A percentile compares a stretch with the other conserved stretches of the same genome.
Evolutionary conservation across 2,329 filamentous ascomycete genomes (phyloP).

Genomic region (Teratosphaeriaceae sp.): DNA sequence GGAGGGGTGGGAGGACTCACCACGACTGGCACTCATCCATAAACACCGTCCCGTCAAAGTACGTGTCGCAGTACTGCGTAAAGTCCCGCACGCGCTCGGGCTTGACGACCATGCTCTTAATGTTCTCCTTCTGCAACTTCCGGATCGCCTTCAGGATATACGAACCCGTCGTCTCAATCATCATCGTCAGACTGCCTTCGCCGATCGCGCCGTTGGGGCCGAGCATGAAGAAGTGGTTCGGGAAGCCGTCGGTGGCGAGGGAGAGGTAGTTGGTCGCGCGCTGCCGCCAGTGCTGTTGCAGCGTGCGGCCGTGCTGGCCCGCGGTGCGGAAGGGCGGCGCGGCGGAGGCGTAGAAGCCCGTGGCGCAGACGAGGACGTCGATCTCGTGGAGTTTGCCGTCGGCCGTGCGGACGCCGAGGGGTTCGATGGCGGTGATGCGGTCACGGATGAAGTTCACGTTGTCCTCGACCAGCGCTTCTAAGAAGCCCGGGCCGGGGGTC

Average conservation of each 20-base stretch:
- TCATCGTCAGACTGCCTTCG: constrained; percentile 33
- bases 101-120: constrained; percentile 39
- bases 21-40: constrained; percentile 61
- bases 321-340: constrained; percentile 34
- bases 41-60: constrained; percentile 46
- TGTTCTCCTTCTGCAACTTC: constrained; percentile 38
- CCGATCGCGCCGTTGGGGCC: constrained; percentile 37
- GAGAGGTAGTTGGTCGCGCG: constrained; percentile 22
- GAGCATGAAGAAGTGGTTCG: constrained; percentile 37
- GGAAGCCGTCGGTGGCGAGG: constrained; percentile 20
- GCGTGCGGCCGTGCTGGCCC: constrained; percentile 23
- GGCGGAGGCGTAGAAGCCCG: constrained; percentile 35
- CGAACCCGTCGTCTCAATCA: constrained; percentile 33
- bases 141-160: constrained; percentile 34
- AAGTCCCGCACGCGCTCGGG: constrained; percentile 46
- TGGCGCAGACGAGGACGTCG: constrained; percentile 40
- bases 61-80: constrained; percentile 39
- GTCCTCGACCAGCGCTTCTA: constrained; percentile 41
- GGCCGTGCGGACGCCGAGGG: constrained; percentile 33
- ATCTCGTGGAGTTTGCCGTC: constrained; percentile 34
- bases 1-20: constrained; percentile 24
- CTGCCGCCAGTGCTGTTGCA: constrained; percentile 30
- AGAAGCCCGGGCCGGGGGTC: constrained; percentile 47
- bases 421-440: constrained; percentile 33
- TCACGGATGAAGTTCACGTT: constrained; percentile 40